Conservation (phyloP, 495 filamentous ascomycete species). For the Lophium mytilinum region DNA sequence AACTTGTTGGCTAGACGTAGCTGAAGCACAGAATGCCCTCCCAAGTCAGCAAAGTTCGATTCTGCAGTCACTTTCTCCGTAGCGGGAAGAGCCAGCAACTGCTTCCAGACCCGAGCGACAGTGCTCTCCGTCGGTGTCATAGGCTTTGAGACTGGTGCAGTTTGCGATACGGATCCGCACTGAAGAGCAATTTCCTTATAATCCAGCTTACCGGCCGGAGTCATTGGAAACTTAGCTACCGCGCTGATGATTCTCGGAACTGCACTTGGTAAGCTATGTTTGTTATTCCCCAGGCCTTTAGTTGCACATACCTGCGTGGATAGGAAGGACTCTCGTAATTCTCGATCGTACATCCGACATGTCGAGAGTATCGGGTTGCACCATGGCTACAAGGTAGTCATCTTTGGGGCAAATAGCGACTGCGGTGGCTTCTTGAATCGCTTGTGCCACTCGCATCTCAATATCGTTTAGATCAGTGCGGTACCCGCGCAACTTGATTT, state of each 20-base stretch:
- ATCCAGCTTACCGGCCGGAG: too few relatives aligned
- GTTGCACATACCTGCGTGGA: too few relatives aligned
- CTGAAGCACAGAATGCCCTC: background rate
- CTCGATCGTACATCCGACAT: too few relatives aligned
- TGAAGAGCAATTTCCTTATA: too few relatives aligned
- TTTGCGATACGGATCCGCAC: too few relatives aligned
- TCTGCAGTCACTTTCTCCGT: background rate
- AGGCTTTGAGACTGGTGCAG: too few relatives aligned
- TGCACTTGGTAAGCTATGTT: too few relatives aligned
- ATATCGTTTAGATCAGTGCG: constrained; percentile 34
- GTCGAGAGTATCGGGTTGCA: too few relatives aligned
- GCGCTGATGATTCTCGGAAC: too few relatives aligned
- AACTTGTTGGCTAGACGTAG: background rate
- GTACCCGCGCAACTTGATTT: constrained; percentile 34
- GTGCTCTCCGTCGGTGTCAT: background rate
- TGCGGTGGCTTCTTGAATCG: background rate
- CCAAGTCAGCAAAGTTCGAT: background rate
- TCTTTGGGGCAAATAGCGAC: background rate
- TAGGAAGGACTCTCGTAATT: too few relatives aligned
- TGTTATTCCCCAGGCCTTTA: too few relatives aligned
- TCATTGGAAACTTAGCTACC: too few relatives aligned
- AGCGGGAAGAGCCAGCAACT: background rate
- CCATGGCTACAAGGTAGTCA: background rate
- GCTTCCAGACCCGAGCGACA: background rate
- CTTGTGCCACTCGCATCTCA: constrained; percentile 26